Percentiles rank a stretch among this genome's conserved stretches.
These are phyloP conservation scores for Phytophthora fragariaefolia DNA, from an alignment of 352 stramenopile genomes.

Conservation along the genomic window DNA sequence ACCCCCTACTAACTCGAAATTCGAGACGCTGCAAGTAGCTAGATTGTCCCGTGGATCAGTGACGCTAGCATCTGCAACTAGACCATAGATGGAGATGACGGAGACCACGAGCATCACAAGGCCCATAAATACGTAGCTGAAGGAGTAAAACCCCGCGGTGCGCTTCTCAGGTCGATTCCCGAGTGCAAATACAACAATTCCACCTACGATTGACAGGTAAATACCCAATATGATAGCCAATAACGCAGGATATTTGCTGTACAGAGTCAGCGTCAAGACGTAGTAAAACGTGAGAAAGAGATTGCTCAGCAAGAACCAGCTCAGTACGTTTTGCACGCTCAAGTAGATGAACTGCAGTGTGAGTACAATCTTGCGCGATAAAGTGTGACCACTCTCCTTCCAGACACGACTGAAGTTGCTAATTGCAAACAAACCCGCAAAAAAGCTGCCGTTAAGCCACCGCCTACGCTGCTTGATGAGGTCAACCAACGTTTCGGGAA, in stretches of 20 bases:
- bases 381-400: constrained; percentile 46
- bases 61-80: constrained; percentile 35
- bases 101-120: constrained; percentile 57
- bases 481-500: constrained; percentile 56
- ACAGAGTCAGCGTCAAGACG: constrained; percentile 47
- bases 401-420: constrained; percentile 64
- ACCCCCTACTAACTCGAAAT: constrained; percentile 67
- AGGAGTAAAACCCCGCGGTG: constrained; percentile 54
- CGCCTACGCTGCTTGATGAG: constrained; percentile 68
- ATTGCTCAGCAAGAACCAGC: constrained; percentile 58
- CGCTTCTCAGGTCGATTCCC: constrained; percentile 54
- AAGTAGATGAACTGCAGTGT: constrained; percentile 54
- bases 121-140: constrained; percentile 51
- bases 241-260: constrained; percentile 35
- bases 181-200: constrained; percentile 53
- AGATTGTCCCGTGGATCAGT: constrained; percentile 41
- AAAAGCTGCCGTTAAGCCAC: constrained; percentile 74
- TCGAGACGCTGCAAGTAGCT: constrained; percentile 36
- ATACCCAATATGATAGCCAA: constrained; percentile 44
- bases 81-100: constrained; percentile 51
- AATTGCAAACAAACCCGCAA: constrained; percentile 63
- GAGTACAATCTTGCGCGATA: constrained; percentile 48
- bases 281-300: constrained; percentile 63
- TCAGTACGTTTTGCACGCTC: constrained; percentile 45
- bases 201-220: constrained; percentile 47